A percentile compares a stretch with the other conserved stretches of the same genome.
Evolutionary conservation across 345 rosid species (phyloP).

Genomic region (Eucalyptus sp.): DNA sequence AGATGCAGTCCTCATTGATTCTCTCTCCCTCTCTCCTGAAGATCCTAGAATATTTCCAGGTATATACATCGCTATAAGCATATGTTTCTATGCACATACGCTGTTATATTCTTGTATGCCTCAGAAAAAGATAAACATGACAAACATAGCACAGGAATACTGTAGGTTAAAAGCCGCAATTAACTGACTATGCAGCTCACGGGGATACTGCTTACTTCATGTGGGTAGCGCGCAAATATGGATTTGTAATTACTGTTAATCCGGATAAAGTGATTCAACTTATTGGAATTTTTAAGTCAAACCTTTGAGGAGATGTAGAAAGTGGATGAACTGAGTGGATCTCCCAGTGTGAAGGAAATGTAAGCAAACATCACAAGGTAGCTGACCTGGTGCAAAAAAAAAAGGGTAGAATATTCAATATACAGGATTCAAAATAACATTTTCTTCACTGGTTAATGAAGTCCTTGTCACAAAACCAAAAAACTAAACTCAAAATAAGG

Average conservation of each 20-base stretch:
- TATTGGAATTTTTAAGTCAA: background rate
- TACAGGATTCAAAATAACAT: background rate
- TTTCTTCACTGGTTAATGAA: background rate
- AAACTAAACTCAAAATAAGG: background rate
- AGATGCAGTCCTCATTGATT: background rate
- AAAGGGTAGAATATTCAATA: background rate
- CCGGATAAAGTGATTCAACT: background rate
- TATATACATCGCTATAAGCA: background rate
- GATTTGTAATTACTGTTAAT: background rate
- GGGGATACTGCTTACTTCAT: background rate
- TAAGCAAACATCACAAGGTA: constrained; percentile 96
- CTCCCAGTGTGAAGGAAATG: constrained; percentile 84
- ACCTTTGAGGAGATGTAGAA: constrained; percentile 88
- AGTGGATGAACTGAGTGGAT: constrained; percentile 38
- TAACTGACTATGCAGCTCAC: background rate
- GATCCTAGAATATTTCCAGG: background rate
- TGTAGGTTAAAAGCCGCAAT: background rate
- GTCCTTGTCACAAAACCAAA: background rate
- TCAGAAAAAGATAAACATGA: background rate
- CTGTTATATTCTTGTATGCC: background rate
- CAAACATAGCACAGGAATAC: background rate
- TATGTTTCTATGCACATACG: background rate
- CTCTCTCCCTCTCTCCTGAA: background rate
- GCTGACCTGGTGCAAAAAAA: constrained; percentile 41
- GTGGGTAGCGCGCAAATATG: background rate